Base-by-base conservation (phyloP, 2,329 filamentous ascomycete genomes). In the Rutstroemia sydowiana region DNA sequence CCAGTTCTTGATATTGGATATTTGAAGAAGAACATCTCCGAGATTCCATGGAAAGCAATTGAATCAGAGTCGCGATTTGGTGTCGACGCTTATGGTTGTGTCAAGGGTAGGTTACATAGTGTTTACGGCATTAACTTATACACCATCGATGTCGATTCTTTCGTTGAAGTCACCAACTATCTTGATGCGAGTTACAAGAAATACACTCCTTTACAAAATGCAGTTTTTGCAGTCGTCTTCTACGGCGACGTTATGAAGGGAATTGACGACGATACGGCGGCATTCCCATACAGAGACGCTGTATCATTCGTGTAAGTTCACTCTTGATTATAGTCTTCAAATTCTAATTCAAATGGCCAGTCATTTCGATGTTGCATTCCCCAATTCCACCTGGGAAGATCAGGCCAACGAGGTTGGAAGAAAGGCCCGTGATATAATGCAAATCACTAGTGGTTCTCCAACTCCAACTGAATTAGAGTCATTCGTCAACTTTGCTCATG, bases 401-500 rank as follows among this genome's bases (percentile, higher is more conserved):
- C n/a, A n/a, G n/a, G n/a, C n/a, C n/a, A n/a, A n/a, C n/a, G n/a
- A n/a, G n/a, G n/a, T n/a, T n/a, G n/a, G n/a, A n/a, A n/a, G 3
- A 5, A n/a, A n/a, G n/a, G n/a, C n/a, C n/a, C n/a, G n/a, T 37
- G 7, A 14, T 37, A 7, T 3, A 37, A 37, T 37, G 5, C 14
- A 16, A 39, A 14, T 16, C 23, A 50, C 51, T 11, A 45, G 42
- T 30, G 51, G 51, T 21, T 44, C 30, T 37, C 16, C 23, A 11
- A 26, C 23, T 4, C 23, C 23, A 26, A 4, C 8, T 8, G 45
- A 44, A 26, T 39, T 45, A 7, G 5, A 36, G 14, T 34, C 48
- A 10, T 55, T 52, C 23, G 39, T 55, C 3, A 55, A 48, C 39
- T 52, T 37, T 23, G 48, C 48, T n/a, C 28, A 52, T 48, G 53